Conservation (phyloP, 306 rosid genomes). For the Lotus japonicus region DNA sequence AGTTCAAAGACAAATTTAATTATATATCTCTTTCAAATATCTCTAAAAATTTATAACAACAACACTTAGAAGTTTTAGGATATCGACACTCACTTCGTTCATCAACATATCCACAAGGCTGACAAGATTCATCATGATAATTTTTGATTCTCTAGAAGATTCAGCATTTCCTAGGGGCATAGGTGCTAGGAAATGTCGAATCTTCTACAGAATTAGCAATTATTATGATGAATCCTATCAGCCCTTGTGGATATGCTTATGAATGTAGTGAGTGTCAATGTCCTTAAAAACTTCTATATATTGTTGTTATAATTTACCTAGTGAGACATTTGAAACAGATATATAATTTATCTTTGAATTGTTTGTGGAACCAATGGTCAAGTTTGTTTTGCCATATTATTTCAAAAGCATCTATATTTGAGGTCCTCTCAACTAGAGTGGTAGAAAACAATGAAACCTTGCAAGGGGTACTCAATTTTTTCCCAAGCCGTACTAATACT, state of each 20-base stretch:
- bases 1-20: too few relatives aligned
- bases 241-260: slow-evolving; percentile 88
- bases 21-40: too few relatives aligned
- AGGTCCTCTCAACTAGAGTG: slow-evolving; percentile 87
- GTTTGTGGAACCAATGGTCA: slow-evolving; percentile 71
- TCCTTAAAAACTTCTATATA: too few relatives aligned
- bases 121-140: too few relatives aligned
- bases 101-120: too few relatives aligned
- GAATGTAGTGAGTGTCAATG: slow-evolving; percentile 59
- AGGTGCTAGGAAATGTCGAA: slow-evolving; percentile 71
- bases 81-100: too few relatives aligned
- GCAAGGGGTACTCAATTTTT: slow-evolving; percentile 65
- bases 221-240: slow-evolving; percentile 88
- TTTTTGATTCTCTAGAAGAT: too few relatives aligned
- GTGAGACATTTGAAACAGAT: too few relatives aligned
- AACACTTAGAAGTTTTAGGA: too few relatives aligned
- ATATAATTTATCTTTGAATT: neutral
- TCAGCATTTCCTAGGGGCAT: slow-evolving; percentile 85
- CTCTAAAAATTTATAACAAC: too few relatives aligned
- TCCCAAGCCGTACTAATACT: too few relatives aligned
- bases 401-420: slow-evolving; percentile 87
- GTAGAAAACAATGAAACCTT: slow-evolving; percentile 94
- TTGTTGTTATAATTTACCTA: neutral
- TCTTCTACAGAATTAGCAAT: slow-evolving; percentile 80
- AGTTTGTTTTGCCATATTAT: slow-evolving; percentile 79